Evolutionary conservation across 129 eudicot species (phyloP).

Genomic region (Flaveria ramosissima): DNA sequence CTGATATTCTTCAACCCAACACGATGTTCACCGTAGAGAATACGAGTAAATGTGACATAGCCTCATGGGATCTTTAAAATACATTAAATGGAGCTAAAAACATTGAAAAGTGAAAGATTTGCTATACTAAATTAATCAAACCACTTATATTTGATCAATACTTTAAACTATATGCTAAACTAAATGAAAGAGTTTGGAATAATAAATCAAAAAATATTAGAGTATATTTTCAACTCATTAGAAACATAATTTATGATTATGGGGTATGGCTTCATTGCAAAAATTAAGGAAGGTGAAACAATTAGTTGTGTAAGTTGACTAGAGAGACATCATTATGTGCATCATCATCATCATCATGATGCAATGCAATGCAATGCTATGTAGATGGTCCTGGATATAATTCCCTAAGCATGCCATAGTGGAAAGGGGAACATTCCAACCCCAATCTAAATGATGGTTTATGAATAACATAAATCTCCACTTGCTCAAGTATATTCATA

Average conservation of each 20-base stretch:
- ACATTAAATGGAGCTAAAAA: no score
- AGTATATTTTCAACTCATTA: not conserved
- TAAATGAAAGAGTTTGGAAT: not conserved
- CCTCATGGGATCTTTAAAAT: no score
- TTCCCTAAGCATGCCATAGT: slow-evolving; percentile 44
- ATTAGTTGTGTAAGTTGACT: slow-evolving; percentile 29
- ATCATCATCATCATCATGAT: slow-evolving; percentile 28
- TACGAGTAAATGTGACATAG: no score
- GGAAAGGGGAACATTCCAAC: slow-evolving; percentile 46
- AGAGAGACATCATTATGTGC: slow-evolving; percentile 49
- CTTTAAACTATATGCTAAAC: not conserved
- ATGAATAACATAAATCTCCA: slow-evolving; percentile 45
- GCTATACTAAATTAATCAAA: no score
- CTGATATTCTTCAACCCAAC: no score
- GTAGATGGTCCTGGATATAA: slow-evolving; percentile 35
- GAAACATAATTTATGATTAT: not conserved
- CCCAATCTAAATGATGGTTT: slow-evolving; percentile 43
- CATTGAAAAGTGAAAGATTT: no score
- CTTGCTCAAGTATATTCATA: slow-evolving; percentile 29
- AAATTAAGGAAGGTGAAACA: slow-evolving; percentile 18
- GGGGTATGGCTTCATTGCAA: slow-evolving; percentile 2
- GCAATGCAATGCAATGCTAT: slow-evolving; percentile 26
- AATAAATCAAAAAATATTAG: not conserved
- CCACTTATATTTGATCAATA: no score
- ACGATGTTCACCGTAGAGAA: no score